Percentiles rank a stretch among this genome's conserved stretches.
These are phyloP conservation scores for Populus euphratica DNA, from an alignment of 345 rosid species.

Conservation along the genomic window DNA sequence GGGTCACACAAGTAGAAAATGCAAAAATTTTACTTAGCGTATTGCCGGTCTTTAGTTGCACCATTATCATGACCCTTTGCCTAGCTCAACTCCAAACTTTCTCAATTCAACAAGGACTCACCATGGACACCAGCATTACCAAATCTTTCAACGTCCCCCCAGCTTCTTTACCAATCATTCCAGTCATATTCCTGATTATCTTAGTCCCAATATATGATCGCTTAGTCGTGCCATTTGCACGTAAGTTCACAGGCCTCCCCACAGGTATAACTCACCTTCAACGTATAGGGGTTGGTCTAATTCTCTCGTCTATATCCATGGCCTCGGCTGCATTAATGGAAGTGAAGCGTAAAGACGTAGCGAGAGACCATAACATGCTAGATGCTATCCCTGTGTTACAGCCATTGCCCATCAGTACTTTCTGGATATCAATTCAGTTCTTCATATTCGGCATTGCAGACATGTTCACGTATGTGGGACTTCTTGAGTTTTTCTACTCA, in stretches of 20 bases:
- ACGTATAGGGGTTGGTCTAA: constrained; percentile 52
- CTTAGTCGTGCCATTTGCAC: constrained; percentile 37
- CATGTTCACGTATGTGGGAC: constrained; percentile 49
- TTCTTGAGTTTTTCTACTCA: constrained; percentile 59
- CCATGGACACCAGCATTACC: constrained; percentile 45
- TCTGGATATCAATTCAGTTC: constrained; percentile 60
- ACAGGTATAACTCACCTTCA: constrained; percentile 57
- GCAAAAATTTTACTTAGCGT: constrained; percentile 50
- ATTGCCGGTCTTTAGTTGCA: constrained; percentile 51
- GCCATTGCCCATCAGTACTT: constrained; percentile 44
- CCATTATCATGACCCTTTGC: constrained; percentile 54
- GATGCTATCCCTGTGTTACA: constrained; percentile 38
- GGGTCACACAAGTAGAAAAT: constrained; percentile 59
- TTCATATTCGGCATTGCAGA: constrained; percentile 56
- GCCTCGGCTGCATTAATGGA: constrained; percentile 45
- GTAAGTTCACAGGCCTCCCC: constrained; percentile 42
- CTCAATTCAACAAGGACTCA: constrained; percentile 46
- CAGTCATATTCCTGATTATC: constrained; percentile 38
- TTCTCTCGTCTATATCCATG: constrained; percentile 45
- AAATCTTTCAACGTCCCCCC: constrained; percentile 46
- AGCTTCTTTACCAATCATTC: constrained; percentile 53
- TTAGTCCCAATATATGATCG: constrained; percentile 43
- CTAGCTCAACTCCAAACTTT: constrained; percentile 56
- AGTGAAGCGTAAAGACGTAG: constrained; percentile 48
- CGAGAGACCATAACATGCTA: constrained; percentile 44